phyloP scores from a whole-genome alignment of 1,284 basidiomycete species.

The Moesziomyces antarcticus region DNA sequence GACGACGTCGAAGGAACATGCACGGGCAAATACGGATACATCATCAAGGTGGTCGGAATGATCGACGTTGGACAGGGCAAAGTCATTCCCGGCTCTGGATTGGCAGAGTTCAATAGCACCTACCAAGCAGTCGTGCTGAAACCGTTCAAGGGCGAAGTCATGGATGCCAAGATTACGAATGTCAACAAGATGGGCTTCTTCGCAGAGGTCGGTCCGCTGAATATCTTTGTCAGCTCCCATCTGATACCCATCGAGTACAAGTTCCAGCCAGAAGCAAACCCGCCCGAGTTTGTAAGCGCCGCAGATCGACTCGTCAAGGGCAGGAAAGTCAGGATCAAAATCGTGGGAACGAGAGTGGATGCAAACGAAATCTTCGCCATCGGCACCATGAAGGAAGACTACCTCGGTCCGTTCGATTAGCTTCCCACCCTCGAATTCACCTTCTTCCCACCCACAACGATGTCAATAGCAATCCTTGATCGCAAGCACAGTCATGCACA shows the following conservation, averaged over 20 bases:
- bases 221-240: slow-evolving; percentile 80
- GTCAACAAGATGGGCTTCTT: slow-evolving; percentile 99
- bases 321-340: slow-evolving; percentile 89
- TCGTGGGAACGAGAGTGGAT: slow-evolving; percentile 95
- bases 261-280: slow-evolving; percentile 66
- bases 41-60: slow-evolving; percentile 88
- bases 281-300: slow-evolving; percentile 62
- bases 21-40: slow-evolving; percentile 88
- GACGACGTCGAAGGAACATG: slow-evolving; percentile 98
- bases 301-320: slow-evolving; percentile 77
- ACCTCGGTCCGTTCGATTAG: slow-evolving; percentile 60
- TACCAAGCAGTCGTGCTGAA: slow-evolving; percentile 66
- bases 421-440: too few relatives aligned
- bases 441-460: too few relatives aligned
- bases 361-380: slow-evolving; percentile 83
- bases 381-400: slow-evolving; percentile 67
- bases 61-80: slow-evolving; percentile 70
- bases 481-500: background rate
- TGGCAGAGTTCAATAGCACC: slow-evolving; percentile 80
- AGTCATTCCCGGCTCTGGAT: slow-evolving; percentile 89
- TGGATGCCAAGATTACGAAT: slow-evolving; percentile 93
- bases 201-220: slow-evolving; percentile 86
- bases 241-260: slow-evolving; percentile 75
- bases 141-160: slow-evolving; percentile 94
- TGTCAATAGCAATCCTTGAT: background rate